Conservation (phyloP, 1,284 basidiomycete species). For the Cerrena zonata region DNA sequence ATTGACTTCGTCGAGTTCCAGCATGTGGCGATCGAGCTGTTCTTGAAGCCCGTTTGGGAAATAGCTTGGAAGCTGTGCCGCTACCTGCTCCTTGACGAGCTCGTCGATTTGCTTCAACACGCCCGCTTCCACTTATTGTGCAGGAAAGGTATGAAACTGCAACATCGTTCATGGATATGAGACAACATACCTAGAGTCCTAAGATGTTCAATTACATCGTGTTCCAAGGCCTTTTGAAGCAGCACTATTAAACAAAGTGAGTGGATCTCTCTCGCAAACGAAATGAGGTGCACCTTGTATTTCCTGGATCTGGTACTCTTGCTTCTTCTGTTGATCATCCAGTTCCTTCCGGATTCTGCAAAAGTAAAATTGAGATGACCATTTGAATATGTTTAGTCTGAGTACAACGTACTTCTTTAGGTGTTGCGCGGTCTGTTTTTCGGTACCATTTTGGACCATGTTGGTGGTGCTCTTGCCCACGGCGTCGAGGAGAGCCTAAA, state of each 20-base stretch:
- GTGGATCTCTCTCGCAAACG: neutral
- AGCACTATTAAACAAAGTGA: constrained; percentile 30
- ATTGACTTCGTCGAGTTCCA: constrained; percentile 44
- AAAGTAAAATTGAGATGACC: neutral
- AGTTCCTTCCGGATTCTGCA: constrained; percentile 41
- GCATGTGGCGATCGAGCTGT: constrained; percentile 41
- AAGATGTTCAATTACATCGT: constrained; percentile 39
- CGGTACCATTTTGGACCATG: constrained; percentile 28
- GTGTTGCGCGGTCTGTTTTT: constrained; percentile 24
- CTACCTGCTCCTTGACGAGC: constrained; percentile 42
- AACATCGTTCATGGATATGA: neutral
- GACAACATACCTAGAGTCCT: constrained; percentile 36
- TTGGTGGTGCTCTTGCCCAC: constrained; percentile 30
- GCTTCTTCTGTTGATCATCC: constrained; percentile 35
- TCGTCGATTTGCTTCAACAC: constrained; percentile 41
- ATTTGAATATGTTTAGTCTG: neutral
- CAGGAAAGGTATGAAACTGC: neutral
- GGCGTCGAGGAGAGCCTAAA: constrained; percentile 29
- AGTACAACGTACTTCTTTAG: constrained; percentile 18
- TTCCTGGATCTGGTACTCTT: constrained; percentile 40
- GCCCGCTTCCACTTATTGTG: constrained; percentile 36
- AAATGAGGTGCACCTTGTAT: constrained; percentile 36
- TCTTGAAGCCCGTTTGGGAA: constrained; percentile 42
- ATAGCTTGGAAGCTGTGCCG: constrained; percentile 36
- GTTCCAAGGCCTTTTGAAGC: constrained; percentile 39